Conservation (phyloP, 345 rosid genomes). For the Linum usitatissimum region DNA sequence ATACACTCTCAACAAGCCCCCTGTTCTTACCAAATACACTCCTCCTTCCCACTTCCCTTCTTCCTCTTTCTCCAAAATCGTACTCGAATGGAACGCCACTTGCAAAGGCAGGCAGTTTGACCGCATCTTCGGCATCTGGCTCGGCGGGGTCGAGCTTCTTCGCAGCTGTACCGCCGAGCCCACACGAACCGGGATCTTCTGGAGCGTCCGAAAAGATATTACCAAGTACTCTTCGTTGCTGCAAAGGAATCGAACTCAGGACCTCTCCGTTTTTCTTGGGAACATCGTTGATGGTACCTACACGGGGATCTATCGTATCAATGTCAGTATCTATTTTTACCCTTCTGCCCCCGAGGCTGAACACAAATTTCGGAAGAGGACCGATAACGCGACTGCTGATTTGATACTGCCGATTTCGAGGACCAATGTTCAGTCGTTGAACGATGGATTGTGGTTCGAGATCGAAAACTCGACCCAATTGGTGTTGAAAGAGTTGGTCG, state of each 20-base stretch:
- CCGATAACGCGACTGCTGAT: conserved; percentile 35
- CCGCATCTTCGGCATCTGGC: conserved; percentile 83
- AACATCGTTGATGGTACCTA: conserved; percentile 51
- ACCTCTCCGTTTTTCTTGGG: conserved; percentile 56
- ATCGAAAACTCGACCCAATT: conserved; percentile 37
- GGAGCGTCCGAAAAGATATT: conserved; percentile 73
- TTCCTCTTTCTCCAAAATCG: conserved; percentile 51
- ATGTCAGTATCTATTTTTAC: conserved; percentile 53
- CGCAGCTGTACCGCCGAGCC: conserved; percentile 97
- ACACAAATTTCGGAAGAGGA: not conserved
- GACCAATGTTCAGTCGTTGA: conserved; percentile 29
- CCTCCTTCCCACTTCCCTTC: conserved; percentile 49
- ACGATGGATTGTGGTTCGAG: conserved; percentile 84
- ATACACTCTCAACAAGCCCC: conserved; percentile 55
- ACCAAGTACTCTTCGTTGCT: conserved; percentile 72
- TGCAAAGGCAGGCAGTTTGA: conserved; percentile 72
- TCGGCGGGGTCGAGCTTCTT: conserved; percentile 80
- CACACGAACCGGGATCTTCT: conserved; percentile 46
- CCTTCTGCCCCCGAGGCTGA: conserved; percentile 13
- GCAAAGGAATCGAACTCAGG: conserved; percentile 39
- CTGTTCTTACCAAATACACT: conserved; percentile 54
- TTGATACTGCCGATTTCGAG: conserved; percentile 68
- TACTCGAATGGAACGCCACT: conserved; percentile 73
- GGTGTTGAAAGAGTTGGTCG: conserved; percentile 32
- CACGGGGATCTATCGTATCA: conserved; percentile 76